phyloP scores from a whole-genome alignment of 1,284 basidiomycete species.

The Ustilago sp. region DNA sequence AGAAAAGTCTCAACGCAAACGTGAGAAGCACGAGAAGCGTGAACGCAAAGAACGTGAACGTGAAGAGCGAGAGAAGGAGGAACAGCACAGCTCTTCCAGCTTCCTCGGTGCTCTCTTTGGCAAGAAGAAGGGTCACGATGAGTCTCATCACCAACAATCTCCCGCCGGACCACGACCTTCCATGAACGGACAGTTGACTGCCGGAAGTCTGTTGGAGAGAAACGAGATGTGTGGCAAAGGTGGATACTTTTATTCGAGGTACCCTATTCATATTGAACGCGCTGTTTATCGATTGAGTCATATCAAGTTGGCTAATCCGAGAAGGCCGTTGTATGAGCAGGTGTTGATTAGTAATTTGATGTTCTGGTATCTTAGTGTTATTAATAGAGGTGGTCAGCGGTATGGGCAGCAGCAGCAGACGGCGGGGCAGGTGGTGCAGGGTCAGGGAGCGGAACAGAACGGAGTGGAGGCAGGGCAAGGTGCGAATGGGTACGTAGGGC shows the following conservation, averaged over 20 bases:
- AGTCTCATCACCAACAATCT: slow-evolving; percentile 9
- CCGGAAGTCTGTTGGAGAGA: slow-evolving; percentile 56
- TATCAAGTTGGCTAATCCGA: slow-evolving; percentile 97
- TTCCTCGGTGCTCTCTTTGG: slow-evolving; percentile 65
- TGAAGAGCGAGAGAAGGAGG: slow-evolving; percentile 57
- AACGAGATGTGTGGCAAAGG: slow-evolving; percentile 39
- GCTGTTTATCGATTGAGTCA: slow-evolving; percentile 97
- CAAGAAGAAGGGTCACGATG: slow-evolving; percentile 61
- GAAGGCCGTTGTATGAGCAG: slow-evolving; percentile 95
- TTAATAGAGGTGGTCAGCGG: slow-evolving; percentile 77
- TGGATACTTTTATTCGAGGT: slow-evolving; percentile 77
- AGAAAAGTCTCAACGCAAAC: slow-evolving; percentile 50
- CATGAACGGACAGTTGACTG: slow-evolving; percentile 51
- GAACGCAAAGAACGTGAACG: slow-evolving; percentile 54
- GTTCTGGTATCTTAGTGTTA: slow-evolving; percentile 99
- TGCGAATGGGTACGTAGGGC: slow-evolving; percentile 4
- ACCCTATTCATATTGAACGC: slow-evolving; percentile 97
- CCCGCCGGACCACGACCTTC: slow-evolving; percentile 14
- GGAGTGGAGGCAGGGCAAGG: slow-evolving; percentile 5
- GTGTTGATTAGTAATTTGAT: slow-evolving; percentile 98
- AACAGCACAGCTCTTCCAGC: slow-evolving; percentile 48
- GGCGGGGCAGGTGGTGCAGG: slow-evolving; percentile 55
- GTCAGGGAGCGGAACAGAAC: slow-evolving; percentile 11
- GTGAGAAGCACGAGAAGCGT: slow-evolving; percentile 52
- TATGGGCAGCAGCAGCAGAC: slow-evolving; percentile 66